phyloP scores from a whole-genome alignment of 2,329 filamentous ascomycete species.

The Ophiostoma piceae region DNA sequence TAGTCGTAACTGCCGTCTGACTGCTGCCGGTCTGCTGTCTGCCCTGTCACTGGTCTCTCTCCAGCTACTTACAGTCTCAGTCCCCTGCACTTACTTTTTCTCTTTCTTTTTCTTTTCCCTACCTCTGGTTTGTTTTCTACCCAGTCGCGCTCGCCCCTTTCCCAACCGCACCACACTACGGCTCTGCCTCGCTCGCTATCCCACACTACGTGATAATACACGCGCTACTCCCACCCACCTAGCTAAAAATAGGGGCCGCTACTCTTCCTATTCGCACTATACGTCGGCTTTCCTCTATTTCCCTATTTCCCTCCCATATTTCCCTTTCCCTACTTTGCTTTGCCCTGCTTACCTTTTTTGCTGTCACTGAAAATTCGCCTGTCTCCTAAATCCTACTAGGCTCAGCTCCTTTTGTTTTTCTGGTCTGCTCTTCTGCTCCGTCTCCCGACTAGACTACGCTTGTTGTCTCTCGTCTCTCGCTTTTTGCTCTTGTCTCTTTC shows the following conservation, averaged over 20 bases:
- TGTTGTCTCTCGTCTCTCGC: neutral
- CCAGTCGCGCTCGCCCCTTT: neutral
- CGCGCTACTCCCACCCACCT: neutral
- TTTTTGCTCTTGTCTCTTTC: neutral
- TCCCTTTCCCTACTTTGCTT: neutral
- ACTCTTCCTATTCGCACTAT: constrained; percentile 9
- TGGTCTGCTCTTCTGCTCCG: neutral
- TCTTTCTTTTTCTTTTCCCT: neutral
- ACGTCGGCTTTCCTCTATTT: neutral
- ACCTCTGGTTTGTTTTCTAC: neutral
- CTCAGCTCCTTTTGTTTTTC: neutral
- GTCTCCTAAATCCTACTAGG: neutral
- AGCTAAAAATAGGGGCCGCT: constrained; percentile 12
- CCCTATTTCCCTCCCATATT: neutral
- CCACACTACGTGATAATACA: neutral
- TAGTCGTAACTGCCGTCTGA: neutral
- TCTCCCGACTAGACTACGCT: neutral
- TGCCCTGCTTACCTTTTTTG: neutral
- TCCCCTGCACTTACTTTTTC: neutral
- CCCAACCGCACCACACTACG: neutral
- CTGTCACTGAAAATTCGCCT: constrained; percentile 9
- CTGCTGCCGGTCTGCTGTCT: neutral
- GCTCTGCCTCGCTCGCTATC: neutral
- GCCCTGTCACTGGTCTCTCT: neutral
- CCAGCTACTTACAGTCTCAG: neutral